Evolutionary conservation across 2,329 filamentous ascomycete genomes (phyloP), one percentile per base, ranked within the genome.

Genomic region (Sarocladium kiliense): DNA sequence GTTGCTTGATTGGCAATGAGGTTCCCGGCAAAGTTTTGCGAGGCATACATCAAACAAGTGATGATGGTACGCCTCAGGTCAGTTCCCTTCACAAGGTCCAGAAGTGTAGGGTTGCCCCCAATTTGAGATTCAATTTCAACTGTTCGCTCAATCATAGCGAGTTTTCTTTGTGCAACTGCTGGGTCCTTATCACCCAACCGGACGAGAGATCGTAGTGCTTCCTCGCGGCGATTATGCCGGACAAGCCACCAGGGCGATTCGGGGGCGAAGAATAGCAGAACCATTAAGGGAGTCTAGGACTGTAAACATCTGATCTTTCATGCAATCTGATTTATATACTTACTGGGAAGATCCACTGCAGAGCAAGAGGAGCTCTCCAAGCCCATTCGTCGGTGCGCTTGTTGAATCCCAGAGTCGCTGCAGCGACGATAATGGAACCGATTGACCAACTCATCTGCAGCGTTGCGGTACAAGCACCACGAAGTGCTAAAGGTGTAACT

Each of bases 111-210:
- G 26, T 90, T 90, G 6, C 75, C 74, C 3, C 88, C 91, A 54
- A 91, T 88, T 69, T 81, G 79, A 65, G 89, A 80, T 68, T 96
- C 91, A 12, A 95, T 75, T 0, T 87, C 87, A 0, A 88, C 92
- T 0, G 91, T 96, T 66, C 94, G 89, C 1, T 91, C 84, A 88
- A 96, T 96, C 89, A 96, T 94, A 63, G 89, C 86, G 50, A 96
- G 78, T 0, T 89, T 94, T 71, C 94, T 89, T 58, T 95, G 87
- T 10, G 88, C 82, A 64, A 95, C 82, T 37, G 71, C 65, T 30
- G 63, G 53, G 54, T 60, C 62, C 61, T 66, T 68, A 58, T 68
- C 68, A 59, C 47, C 47, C n/a, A 51, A 27, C 4, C 47, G 26
- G 26, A 36, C 27, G 30, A 51, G 9, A 21, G 47, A 51, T 12